phyloP scores from a whole-genome alignment of 805 yeast genomes.

The Candida ponderosae region DNA sequence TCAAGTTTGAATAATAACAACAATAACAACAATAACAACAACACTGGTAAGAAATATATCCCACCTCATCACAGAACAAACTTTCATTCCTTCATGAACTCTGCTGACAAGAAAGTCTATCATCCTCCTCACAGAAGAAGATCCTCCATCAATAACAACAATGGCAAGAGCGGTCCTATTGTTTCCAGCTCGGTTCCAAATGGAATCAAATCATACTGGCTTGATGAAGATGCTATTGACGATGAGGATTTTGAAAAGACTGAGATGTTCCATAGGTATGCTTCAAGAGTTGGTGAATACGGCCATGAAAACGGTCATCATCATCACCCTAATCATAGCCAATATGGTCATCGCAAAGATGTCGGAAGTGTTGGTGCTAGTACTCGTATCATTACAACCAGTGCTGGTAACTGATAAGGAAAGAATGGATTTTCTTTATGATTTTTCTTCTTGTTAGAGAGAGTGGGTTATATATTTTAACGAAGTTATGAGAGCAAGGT shows the following conservation, averaged over 20 bases:
- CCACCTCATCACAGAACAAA: conserved; percentile 49
- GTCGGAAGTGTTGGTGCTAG: too few species aligned
- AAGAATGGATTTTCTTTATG: too few species aligned
- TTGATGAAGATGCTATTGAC: conserved; percentile 13
- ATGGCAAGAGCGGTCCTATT: conserved; percentile 14
- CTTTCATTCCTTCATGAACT: conserved; percentile 3
- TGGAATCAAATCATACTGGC: conserved; percentile 23
- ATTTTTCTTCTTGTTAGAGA: too few species aligned
- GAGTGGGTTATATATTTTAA: too few species aligned
- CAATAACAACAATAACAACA: too few species aligned
- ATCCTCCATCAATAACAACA: conserved; percentile 8
- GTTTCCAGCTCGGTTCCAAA: conserved; percentile 30
- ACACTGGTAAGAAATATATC: conserved; percentile 26
- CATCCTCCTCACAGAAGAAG: conserved; percentile 8
- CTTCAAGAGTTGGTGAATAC: conserved; percentile 16
- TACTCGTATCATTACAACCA: too few species aligned
- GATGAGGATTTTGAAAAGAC: conserved; percentile 16
- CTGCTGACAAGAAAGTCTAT: conserved; percentile 2
- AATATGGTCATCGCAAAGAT: neutral
- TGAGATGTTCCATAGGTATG: conserved; percentile 13
- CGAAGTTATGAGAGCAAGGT: too few species aligned
- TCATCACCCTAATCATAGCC: neutral
- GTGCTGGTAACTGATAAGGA: too few species aligned
- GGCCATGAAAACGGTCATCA: neutral
- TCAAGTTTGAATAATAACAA: too few species aligned